A percentile compares a stretch with the other conserved stretches of the same genome.
phyloP scores from a whole-genome alignment of 192 early-diverging fungal species.

The Umbelopsis isabellina region DNA sequence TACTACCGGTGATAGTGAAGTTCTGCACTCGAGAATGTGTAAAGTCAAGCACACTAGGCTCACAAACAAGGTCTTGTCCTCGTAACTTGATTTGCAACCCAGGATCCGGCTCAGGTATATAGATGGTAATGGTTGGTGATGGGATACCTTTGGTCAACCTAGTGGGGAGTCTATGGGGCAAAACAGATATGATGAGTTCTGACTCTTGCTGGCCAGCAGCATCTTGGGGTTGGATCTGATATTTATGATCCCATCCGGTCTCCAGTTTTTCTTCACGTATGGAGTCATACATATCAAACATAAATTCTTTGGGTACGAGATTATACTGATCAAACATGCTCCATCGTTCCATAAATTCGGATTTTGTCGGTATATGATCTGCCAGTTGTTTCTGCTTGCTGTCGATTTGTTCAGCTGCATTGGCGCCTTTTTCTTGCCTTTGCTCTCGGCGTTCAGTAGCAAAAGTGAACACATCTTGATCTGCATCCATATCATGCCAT shows the following conservation, averaged over 20 bases:
- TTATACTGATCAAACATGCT: constrained; percentile 37
- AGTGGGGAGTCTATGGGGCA: constrained; percentile 52
- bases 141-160: constrained; percentile 58
- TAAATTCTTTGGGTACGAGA: constrained; percentile 38
- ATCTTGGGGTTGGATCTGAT: constrained; percentile 7
- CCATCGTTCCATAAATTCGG: constrained; percentile 40
- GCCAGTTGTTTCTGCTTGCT: not conserved
- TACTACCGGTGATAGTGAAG: constrained; percentile 59
- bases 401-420: not conserved
- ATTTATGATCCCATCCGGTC: constrained; percentile 46
- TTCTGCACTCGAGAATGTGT: constrained; percentile 47
- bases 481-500: constrained; percentile 51
- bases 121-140: constrained; percentile 56
- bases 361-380: not conserved
- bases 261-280: constrained; percentile 52
- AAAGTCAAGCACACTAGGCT: constrained; percentile 62
- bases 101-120: constrained; percentile 58
- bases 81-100: constrained; percentile 60
- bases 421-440: not conserved
- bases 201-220: constrained; percentile 4
- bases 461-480: constrained; percentile 43
- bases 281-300: constrained; percentile 45
- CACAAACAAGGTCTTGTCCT: constrained; percentile 59
- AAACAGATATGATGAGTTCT: constrained; percentile 42
- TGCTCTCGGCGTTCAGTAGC: constrained; percentile 36